Percentiles rank a stretch among this genome's conserved stretches.
phyloP scores from a whole-genome alignment of 306 rosid species.

The Gynostemma pentaphyllum region DNA sequence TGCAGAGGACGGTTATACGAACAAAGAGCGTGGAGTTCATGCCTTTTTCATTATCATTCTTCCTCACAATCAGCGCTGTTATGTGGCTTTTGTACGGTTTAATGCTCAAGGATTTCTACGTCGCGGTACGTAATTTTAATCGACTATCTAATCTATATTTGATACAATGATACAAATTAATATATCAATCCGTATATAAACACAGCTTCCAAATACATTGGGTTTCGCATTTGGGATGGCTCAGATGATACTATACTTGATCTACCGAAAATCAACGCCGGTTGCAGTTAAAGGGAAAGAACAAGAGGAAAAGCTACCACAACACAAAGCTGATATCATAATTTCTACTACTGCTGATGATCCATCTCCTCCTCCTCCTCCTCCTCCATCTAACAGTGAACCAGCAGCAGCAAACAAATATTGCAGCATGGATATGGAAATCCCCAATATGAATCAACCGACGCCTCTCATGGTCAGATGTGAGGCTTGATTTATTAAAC shows the following conservation, averaged over 20 bases:
- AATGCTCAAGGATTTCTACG: slow-evolving; percentile 56
- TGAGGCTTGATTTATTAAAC: neutral
- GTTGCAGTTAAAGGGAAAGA: neutral
- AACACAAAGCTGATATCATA: slow-evolving; percentile 33
- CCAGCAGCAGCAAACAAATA: neutral
- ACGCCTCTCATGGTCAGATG: neutral
- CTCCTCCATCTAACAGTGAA: neutral
- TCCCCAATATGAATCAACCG: neutral
- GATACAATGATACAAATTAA: too few species aligned
- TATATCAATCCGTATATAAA: neutral
- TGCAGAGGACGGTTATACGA: slow-evolving; percentile 57
- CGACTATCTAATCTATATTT: neutral
- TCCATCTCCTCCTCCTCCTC: neutral
- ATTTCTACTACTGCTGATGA: neutral
- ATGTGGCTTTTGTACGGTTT: slow-evolving; percentile 90
- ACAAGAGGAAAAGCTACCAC: slow-evolving; percentile 34
- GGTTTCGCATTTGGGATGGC: slow-evolving; percentile 80
- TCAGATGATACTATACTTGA: slow-evolving; percentile 67
- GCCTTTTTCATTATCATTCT: slow-evolving; percentile 72
- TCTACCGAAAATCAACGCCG: slow-evolving; percentile 46
- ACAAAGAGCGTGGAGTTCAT: slow-evolving; percentile 90
- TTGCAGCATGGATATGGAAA: neutral
- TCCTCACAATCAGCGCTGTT: slow-evolving; percentile 73
- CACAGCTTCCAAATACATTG: slow-evolving; percentile 70
- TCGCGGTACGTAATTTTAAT: slow-evolving; percentile 44